Evolutionary conservation across 345 rosid species (phyloP), one percentile per base, ranked within the genome.

Genomic region (Mallotus nudiflorus): DNA sequence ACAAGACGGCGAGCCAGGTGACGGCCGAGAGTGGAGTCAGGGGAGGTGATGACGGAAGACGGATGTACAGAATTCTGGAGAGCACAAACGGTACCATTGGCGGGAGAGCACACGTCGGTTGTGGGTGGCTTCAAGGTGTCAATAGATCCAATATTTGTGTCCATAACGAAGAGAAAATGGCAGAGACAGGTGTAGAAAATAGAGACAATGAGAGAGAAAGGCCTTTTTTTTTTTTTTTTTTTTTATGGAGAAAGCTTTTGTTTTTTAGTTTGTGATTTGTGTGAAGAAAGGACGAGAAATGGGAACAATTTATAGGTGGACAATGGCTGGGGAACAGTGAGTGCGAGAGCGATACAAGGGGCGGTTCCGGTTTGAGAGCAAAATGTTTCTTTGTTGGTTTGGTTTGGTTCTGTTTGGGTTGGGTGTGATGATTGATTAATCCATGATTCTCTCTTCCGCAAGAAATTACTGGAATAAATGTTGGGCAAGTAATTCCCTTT

Each of bases 1-100:
- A 89, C 95, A 39, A 89, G 91, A 12, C 88, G 88, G 54, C 86
- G 82, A 45, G 95, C 87, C 58, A 85, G 37, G 88, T 84, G 96
- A 77, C 86, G 84, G 24, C 93, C 90, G 42, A 83, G 73, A 19
- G 89, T 88, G 44, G 88, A 70, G 25, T 88, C 89, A 15, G 82
- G n/a, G 13, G 84, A 50, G 73, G 33, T 52, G 77, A 77, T n/a
- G 12, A 69, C 10, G 19, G 78, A 0, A 55, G 78, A 0, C 54
- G 85, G 73, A 5, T 77, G 11, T 56, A 60, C 60, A 16, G 83
- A 58, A 65, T n/a, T 19, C 45, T 79, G 85, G 70, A 86, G 69
- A 59, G 83, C 44, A 7, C 82, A 29, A 24, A 82, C 86, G 69
- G 73, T 9, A 63, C 76, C 84, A 57, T 77, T 85, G 0, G 89